phyloP scores from a whole-genome alignment of 139 green algal genomes.

The Tetraselmis chui region DNA sequence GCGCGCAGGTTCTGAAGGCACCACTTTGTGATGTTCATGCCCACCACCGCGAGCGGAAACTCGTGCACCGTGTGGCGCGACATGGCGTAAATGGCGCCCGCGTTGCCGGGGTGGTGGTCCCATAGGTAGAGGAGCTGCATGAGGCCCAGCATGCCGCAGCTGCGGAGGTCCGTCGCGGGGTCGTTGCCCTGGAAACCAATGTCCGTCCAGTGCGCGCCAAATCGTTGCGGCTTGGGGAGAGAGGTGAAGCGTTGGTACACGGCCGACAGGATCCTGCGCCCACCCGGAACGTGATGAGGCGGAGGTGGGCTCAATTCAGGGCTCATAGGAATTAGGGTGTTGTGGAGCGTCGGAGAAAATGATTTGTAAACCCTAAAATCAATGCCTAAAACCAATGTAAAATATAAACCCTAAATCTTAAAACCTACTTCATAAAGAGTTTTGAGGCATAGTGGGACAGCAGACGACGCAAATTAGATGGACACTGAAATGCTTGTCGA shows the following conservation, averaged over 20 bases:
- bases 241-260: not conserved
- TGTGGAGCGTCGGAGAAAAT: too few species aligned
- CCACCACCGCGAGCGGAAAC: slow-evolving; percentile 56
- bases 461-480: too few species aligned
- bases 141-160: slow-evolving; percentile 51
- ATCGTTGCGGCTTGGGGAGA: slow-evolving; percentile 9
- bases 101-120: slow-evolving; percentile 19
- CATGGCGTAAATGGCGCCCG: slow-evolving; percentile 26
- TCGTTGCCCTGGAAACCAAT: slow-evolving; percentile 64
- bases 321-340: too few species aligned
- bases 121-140: slow-evolving; percentile 48
- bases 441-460: too few species aligned
- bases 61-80: slow-evolving; percentile 35
- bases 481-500: too few species aligned
- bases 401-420: too few species aligned
- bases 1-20: slow-evolving; percentile 17
- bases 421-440: too few species aligned
- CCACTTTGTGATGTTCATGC: slow-evolving; percentile 58
- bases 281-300: too few species aligned
- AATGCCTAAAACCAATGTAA: too few species aligned
- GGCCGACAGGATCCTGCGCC: not conserved
- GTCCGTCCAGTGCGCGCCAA: slow-evolving; percentile 49
- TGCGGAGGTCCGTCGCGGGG: slow-evolving; percentile 60
- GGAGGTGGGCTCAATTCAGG: too few species aligned
- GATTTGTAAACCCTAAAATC: too few species aligned